These are phyloP conservation scores for Boletus tylopilopsis DNA, from an alignment of 768 basidiomycete species.

Conservation along the genomic window DNA sequence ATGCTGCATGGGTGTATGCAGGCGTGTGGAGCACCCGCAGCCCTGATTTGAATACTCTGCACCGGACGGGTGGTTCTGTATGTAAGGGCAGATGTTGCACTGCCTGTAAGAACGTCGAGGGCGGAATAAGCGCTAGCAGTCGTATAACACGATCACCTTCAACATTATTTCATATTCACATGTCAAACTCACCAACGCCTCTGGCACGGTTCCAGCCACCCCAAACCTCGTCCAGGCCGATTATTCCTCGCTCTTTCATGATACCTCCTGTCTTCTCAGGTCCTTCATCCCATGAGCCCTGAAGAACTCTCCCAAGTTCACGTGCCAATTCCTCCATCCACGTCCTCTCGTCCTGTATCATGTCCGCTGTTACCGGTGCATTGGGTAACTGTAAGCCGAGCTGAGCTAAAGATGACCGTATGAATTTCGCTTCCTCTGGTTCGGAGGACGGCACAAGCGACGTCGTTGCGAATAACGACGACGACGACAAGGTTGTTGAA, in stretches of 20 bases:
- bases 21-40: conserved; percentile 84
- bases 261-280: conserved; percentile 43
- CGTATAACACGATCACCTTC: background rate
- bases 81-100: conserved; percentile 61
- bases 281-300: conserved; percentile 33
- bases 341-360: conserved; percentile 74
- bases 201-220: conserved; percentile 92
- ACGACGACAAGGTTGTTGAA: conserved; percentile 19
- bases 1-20: conserved; percentile 61
- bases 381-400: conserved; percentile 78
- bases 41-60: conserved; percentile 67
- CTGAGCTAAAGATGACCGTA: conserved; percentile 85
- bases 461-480: conserved; percentile 23
- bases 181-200: conserved; percentile 63
- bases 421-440: conserved; percentile 82
- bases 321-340: conserved; percentile 80
- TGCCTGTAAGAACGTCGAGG: conserved; percentile 76
- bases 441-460: conserved; percentile 45
- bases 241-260: conserved; percentile 75
- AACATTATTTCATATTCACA: background rate
- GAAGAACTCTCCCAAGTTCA: conserved; percentile 76
- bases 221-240: conserved; percentile 92
- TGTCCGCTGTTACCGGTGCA: conserved; percentile 82
- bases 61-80: conserved; percentile 64
- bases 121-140: conserved; percentile 79